Conservation (phyloP, 768 basidiomycete genomes). For the Boletus coccyginus region DNA sequence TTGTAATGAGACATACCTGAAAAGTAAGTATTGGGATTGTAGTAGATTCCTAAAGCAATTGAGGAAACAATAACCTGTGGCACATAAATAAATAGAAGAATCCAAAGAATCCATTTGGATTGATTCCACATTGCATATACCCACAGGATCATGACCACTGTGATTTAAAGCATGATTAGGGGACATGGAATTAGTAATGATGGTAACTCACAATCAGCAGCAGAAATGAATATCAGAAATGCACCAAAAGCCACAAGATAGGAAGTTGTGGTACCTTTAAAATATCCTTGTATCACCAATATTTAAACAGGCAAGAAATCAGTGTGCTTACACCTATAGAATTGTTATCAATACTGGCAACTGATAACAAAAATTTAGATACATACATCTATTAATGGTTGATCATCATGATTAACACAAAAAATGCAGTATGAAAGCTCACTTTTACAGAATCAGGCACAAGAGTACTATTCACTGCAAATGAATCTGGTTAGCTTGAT, state of each 20-base stretch:
- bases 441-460: background rate
- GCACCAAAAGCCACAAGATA: background rate
- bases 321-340: constrained; percentile 3
- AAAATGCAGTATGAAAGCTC: background rate
- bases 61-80: too few species aligned
- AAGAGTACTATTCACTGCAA: background rate
- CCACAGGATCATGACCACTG: too few species aligned
- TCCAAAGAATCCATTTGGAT: too few species aligned
- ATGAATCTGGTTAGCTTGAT: background rate
- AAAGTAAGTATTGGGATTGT: too few species aligned
- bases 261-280: background rate
- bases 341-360: background rate
- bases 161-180: too few species aligned
- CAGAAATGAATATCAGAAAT: background rate
- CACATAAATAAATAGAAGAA: too few species aligned
- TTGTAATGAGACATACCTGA: too few species aligned
- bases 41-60: too few species aligned
- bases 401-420: too few species aligned
- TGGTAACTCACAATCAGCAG: background rate
- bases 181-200: too few species aligned
- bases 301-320: background rate
- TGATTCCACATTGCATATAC: too few species aligned
- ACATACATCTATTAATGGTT: background rate
- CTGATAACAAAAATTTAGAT: too few species aligned
- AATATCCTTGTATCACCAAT: background rate